Base-by-base conservation (phyloP, 1,284 basidiomycete genomes). In the Tylopilus sp. region DNA sequence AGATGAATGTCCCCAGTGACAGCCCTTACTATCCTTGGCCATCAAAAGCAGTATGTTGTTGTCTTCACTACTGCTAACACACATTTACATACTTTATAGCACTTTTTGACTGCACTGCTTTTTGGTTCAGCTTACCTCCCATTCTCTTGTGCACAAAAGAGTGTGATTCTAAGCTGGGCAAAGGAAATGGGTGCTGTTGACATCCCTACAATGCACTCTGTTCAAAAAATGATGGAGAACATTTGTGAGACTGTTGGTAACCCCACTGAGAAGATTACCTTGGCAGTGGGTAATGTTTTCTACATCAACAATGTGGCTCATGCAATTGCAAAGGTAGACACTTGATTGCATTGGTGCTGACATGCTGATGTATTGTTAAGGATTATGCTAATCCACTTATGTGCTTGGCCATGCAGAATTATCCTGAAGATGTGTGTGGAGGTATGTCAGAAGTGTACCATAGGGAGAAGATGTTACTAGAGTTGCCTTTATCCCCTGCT, bases 361-460 rank as follows among this genome's bases (percentile, higher is more conserved):
- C 42, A 45, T 45, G 21, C 25, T 45, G 4, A 45, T 45, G 9
- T 45, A 45, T 23, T n/a, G 10, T 14, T 19, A 19, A 80, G 79
- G 77, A 80, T 67, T 77, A 76, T 62, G 42, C 74, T 12, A 79
- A 79, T 64, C 76, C 76, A 3, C 58, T 77, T 5, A 78, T 71
- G 3, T 41, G 66, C 10, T 69, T 65, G 35, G 45, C 67, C 14
- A 63, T 63, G 50, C 52, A 42, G 34, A 52, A 56, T 19, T 63
- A 42, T 23, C 52, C 52, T 23, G 21, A 75, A 54, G 73, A 78
- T 65, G 62, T 59, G 31, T 67, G 67, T 35, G 67, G 66, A 12
- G 10, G 12, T 7, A 74, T 79, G 74, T 75, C 69, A 0, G 65
- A 81, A 45, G 69, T 76, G 2, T 71, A 71, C 31, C 68, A 80